Percentiles rank a stretch among this genome's conserved stretches.
These are phyloP conservation scores for Pyrenula massariospora DNA, from an alignment of 495 filamentous ascomycete genomes.

Conservation along the genomic window DNA sequence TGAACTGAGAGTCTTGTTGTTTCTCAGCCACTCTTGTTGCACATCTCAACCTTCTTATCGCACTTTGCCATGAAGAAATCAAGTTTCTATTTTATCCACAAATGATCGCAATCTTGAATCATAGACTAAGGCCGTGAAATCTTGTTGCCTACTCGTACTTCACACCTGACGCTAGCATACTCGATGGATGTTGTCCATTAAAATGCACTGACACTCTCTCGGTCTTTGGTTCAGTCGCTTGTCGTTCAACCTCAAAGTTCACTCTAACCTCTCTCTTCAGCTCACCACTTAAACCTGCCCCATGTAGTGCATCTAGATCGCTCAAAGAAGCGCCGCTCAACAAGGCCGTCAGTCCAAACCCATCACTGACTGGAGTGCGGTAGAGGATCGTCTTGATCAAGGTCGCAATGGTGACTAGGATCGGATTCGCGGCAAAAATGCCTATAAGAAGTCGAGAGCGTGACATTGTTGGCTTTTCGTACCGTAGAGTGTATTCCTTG, in stretches of 20 bases:
- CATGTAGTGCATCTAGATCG: background rate
- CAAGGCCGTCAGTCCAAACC: background rate
- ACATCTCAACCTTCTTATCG: no score
- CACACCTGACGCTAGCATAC: background rate
- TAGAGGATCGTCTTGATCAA: background rate
- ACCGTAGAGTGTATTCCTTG: background rate
- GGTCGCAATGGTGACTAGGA: background rate
- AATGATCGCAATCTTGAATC: no score
- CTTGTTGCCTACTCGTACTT: background rate
- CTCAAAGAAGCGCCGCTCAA: background rate
- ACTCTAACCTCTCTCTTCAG: background rate
- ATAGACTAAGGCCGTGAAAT: no score
- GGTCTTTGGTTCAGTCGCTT: background rate
- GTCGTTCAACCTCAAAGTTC: background rate
- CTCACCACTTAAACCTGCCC: background rate
- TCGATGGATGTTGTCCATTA: background rate
- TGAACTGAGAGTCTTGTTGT: no score
- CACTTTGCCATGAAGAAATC: no score
- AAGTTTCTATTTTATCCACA: no score
- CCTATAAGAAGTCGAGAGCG: background rate
- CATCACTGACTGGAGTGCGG: background rate
- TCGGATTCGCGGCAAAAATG: background rate
- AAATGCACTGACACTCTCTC: background rate
- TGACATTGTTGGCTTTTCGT: background rate
- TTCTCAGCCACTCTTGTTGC: no score